A percentile compares a stretch with the other conserved stretches of the same genome.
Evolutionary conservation across 2,329 filamentous ascomycete species (phyloP).

Genomic region (Aspergillus udagawae): DNA sequence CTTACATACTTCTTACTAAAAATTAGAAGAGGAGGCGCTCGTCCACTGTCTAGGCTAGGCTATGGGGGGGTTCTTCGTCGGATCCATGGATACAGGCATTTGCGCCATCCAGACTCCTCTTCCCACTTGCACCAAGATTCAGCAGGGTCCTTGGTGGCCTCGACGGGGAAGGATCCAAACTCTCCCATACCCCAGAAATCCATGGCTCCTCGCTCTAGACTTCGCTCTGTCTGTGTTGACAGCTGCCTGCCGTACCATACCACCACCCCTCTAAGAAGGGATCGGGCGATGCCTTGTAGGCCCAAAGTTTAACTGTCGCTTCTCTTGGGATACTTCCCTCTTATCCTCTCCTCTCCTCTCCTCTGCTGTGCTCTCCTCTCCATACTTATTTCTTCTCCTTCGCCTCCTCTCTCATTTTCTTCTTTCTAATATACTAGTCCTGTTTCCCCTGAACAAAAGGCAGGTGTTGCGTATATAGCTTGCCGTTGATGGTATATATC

Average conservation of each 20-base stretch:
- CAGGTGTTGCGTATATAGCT: background rate
- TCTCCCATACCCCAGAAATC: background rate
- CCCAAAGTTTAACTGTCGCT: background rate
- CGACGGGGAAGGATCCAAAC: background rate
- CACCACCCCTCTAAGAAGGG: background rate
- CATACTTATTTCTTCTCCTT: background rate
- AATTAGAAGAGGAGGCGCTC: background rate
- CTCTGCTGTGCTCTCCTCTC: background rate
- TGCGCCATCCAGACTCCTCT: background rate
- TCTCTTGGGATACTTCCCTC: background rate
- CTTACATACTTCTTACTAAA: no score
- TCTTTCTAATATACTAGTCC: background rate
- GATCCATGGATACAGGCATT: background rate
- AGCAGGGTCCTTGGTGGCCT: background rate
- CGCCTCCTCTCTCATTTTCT: background rate
- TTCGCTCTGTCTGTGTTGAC: background rate
- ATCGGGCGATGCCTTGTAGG: background rate
- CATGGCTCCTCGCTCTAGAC: background rate
- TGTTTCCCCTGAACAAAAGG: background rate
- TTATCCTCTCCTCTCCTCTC: background rate
- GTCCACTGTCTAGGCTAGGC: background rate
- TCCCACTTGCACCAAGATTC: no score
- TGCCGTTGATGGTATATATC: background rate
- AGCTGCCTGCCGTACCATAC: background rate
- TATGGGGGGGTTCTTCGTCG: background rate